A percentile compares a stretch with the other conserved stretches of the same genome.
Conservation (phyloP, 148 eudicot species). For the Chenopodium album region DNA sequence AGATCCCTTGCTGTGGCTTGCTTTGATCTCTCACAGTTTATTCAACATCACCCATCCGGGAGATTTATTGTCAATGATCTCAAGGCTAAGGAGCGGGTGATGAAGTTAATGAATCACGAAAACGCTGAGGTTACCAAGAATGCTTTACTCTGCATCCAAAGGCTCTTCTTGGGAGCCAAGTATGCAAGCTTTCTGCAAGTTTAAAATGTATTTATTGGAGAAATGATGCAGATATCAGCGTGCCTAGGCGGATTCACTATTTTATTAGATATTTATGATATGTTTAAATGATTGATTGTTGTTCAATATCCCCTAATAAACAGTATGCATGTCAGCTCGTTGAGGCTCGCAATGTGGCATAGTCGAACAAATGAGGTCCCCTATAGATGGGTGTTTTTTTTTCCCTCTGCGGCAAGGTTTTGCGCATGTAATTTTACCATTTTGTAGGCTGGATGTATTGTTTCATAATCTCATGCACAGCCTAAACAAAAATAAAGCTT, state of each 20-base stretch:
- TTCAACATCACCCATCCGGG: constrained; percentile 94
- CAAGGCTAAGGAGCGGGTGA: constrained; percentile 91
- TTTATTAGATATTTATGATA: constrained; percentile 15
- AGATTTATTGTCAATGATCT: constrained; percentile 81
- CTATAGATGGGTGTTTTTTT: constrained; percentile 18
- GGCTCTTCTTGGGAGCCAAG: constrained; percentile 98
- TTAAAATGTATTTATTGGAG: constrained; percentile 30
- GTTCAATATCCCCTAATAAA: constrained; percentile 29
- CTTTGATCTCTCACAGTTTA: constrained; percentile 94
- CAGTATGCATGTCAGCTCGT: constrained; percentile 18
- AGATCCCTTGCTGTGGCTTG: constrained; percentile 90
- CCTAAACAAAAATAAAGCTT: constrained; percentile 9
- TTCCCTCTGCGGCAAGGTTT: constrained; percentile 12
- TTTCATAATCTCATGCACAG: constrained; percentile 17
- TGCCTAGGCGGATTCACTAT: constrained; percentile 1
- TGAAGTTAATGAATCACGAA: constrained; percentile 94
- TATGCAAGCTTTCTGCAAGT: constrained; percentile 97
- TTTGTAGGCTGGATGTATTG: constrained; percentile 6
- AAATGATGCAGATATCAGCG: constrained; percentile 10
- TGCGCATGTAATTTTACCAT: not conserved
- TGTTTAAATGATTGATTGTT: constrained; percentile 20
- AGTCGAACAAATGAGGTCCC: constrained; percentile 20
- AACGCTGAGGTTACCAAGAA: constrained; percentile 91
- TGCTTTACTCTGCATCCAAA: constrained; percentile 88
- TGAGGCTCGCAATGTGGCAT: constrained; percentile 18